Conservation (phyloP, 2,329 filamentous ascomycete species). For the Cercospora sp. region DNA sequence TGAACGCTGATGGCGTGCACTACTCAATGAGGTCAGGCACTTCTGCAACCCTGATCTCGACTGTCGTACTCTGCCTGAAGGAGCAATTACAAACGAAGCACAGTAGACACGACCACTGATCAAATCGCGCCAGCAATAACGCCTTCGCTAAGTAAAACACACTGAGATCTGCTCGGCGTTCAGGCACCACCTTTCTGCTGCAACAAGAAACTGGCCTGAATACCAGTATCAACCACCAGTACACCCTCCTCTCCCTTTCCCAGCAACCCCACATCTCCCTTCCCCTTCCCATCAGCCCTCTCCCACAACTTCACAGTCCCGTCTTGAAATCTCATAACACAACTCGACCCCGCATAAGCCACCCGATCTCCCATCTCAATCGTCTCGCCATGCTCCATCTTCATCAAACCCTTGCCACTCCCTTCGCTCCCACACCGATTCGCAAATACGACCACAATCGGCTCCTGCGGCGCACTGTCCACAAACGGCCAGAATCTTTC, state of each 20-base stretch:
- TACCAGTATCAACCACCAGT: constrained; percentile 65
- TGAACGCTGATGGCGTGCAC: background rate
- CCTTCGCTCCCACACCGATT: constrained; percentile 69
- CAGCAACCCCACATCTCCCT: constrained; percentile 50
- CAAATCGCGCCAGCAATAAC: background rate
- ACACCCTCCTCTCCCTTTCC: constrained; percentile 70
- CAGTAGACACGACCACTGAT: background rate
- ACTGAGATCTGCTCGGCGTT: background rate
- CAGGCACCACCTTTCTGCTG: constrained; percentile 26
- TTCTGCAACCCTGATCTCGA: background rate
- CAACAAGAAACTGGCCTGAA: constrained; percentile 38
- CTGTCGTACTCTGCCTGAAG: background rate
- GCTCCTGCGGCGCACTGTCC: constrained; percentile 46
- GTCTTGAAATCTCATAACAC: constrained; percentile 65
- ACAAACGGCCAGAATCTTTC: constrained; percentile 65
- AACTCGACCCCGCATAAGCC: constrained; percentile 72
- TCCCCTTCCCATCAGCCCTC: constrained; percentile 48
- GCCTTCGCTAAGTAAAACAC: background rate
- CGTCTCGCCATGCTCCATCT: constrained; percentile 36
- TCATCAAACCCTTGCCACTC: constrained; percentile 25
- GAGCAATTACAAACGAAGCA: background rate
- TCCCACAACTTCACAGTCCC: constrained; percentile 65
- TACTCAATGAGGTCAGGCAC: background rate
- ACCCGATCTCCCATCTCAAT: constrained; percentile 43
- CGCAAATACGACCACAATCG: constrained; percentile 68